A percentile compares a stretch with the other conserved stretches of the same genome.
Evolutionary conservation across 768 basidiomycete species (phyloP).

Genomic region (Rhizopogon roseolus): DNA sequence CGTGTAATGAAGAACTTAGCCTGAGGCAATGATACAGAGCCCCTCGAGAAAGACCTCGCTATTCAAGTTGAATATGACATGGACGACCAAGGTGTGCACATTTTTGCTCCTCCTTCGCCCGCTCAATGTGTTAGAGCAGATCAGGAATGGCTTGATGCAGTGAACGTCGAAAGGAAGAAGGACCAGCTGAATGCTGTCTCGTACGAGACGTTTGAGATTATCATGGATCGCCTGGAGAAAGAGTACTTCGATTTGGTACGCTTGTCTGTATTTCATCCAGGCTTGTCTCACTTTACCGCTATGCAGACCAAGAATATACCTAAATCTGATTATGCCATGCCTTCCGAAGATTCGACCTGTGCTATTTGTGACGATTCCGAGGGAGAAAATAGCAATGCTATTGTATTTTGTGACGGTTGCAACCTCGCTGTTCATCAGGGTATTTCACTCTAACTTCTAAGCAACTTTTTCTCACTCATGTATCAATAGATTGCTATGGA

Average conservation of each 20-base stretch:
- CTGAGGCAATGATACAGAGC: constrained; percentile 49
- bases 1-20: background rate
- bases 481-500: constrained; percentile 84
- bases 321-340: constrained; percentile 80
- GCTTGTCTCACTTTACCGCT: background rate
- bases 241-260: constrained; percentile 96
- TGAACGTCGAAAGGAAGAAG: constrained; percentile 80
- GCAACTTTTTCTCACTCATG: background rate
- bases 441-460: constrained; percentile 18
- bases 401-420: constrained; percentile 98
- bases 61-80: constrained; percentile 98
- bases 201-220: constrained; percentile 88
- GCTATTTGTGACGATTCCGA: constrained; percentile 98
- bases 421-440: constrained; percentile 99
- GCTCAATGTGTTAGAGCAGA: constrained; percentile 41
- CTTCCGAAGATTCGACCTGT: constrained; percentile 94
- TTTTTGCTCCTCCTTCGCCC: background rate
- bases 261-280: constrained; percentile 9
- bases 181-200: constrained; percentile 66
- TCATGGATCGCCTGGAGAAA: constrained; percentile 98
- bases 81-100: constrained; percentile 87
- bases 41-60: constrained; percentile 87
- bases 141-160: constrained; percentile 87
- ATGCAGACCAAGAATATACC: constrained; percentile 87
- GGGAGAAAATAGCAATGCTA: constrained; percentile 97